Evolutionary conservation across 495 filamentous ascomycete species (phyloP).

Genomic region (Amorphotheca resinae): DNA sequence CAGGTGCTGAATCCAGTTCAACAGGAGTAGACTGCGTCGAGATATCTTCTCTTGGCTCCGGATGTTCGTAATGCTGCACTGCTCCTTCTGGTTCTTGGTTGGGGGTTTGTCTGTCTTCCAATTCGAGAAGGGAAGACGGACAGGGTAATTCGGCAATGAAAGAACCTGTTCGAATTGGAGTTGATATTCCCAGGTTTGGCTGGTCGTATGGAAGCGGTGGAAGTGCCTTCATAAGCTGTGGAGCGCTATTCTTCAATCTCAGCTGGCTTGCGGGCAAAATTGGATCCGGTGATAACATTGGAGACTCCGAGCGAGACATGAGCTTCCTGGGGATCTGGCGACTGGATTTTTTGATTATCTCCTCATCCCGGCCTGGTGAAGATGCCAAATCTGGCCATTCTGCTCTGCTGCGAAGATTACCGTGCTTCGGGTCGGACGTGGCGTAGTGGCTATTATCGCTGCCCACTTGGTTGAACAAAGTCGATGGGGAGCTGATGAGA

Average conservation of each 20-base stretch:
- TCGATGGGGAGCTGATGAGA: neutral
- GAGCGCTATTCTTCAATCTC: conserved; percentile 36
- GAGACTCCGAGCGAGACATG: conserved; percentile 8
- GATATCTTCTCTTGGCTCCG: neutral
- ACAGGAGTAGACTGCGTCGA: neutral
- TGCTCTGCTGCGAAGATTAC: no score
- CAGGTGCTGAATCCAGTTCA: neutral
- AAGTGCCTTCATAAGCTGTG: conserved; percentile 37
- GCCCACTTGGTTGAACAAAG: neutral
- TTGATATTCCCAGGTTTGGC: neutral
- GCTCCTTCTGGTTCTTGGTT: neutral
- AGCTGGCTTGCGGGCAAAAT: conserved; percentile 34
- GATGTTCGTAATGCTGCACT: neutral
- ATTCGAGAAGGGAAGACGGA: conserved; percentile 4
- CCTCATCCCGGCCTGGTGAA: no score
- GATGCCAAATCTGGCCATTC: no score
- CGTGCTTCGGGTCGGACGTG: neutral
- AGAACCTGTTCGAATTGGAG: neutral
- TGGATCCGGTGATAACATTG: conserved; percentile 32
- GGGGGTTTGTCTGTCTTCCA: neutral
- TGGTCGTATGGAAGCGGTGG: conserved; percentile 26
- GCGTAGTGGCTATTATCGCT: neutral
- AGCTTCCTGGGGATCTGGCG: conserved; percentile 6
- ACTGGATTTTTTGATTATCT: no score
- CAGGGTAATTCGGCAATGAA: neutral